Conservation (phyloP, 106 monocot genomes). For the Dactylorhiza incarnata region DNA sequence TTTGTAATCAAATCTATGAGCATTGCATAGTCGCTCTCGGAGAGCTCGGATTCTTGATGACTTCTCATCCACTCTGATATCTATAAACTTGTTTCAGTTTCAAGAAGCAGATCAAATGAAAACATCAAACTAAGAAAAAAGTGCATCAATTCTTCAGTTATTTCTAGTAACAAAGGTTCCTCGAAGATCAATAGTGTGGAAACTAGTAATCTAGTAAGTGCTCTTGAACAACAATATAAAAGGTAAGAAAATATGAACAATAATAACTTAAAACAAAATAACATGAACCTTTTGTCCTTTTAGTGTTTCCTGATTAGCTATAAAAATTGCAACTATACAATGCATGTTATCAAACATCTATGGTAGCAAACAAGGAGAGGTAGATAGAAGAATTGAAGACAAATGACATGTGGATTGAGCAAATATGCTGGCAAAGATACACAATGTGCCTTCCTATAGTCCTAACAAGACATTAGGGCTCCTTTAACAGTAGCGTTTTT, state of each 20-base stretch:
- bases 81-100: conserved; percentile 39
- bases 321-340: not conserved
- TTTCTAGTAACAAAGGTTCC: not conserved
- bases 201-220: not conserved
- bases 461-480: no score
- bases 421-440: not conserved
- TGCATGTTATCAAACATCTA: not conserved
- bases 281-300: no score
- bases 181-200: not conserved
- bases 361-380: not conserved
- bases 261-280: not conserved
- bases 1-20: conserved; percentile 77
- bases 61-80: conserved; percentile 91
- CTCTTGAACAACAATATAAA: not conserved
- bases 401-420: not conserved
- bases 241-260: not conserved
- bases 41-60: conserved; percentile 55
- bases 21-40: conserved; percentile 62
- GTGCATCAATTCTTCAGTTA: not conserved
- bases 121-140: not conserved
- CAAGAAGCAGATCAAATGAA: conserved; percentile 4
- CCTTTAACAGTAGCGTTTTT: no score
- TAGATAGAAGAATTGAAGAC: not conserved
- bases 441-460: no score
- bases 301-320: not conserved